Conservation (phyloP, 768 basidiomycete species). For the Hortiboletus campestris region DNA sequence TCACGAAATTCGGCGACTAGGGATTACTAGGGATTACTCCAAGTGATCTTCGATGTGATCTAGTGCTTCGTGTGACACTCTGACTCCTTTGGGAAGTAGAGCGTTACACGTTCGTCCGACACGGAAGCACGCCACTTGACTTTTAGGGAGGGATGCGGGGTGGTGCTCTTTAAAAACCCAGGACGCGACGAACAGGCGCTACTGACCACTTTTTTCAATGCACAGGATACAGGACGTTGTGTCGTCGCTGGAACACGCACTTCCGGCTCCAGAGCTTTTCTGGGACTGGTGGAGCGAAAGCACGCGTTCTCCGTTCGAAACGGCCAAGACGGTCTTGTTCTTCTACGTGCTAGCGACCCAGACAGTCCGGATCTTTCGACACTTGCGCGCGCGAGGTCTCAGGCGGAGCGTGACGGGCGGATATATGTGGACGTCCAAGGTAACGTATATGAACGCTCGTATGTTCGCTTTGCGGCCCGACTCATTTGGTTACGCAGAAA, state of each 20-base stretch:
- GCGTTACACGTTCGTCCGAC: too few relatives aligned
- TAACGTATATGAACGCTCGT: background rate
- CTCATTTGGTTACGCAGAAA: constrained; percentile 27
- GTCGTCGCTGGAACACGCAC: constrained; percentile 7
- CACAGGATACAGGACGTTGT: constrained; percentile 3
- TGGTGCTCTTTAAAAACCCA: background rate
- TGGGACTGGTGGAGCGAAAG: constrained; percentile 14
- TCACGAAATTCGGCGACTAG: too few relatives aligned
- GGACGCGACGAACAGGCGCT: background rate
- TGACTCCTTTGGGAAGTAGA: too few relatives aligned
- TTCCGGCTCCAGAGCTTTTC: constrained; percentile 3
- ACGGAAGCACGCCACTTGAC: background rate
- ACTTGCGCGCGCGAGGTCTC: constrained; percentile 39
- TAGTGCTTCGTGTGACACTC: too few relatives aligned
- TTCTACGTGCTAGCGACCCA: constrained; percentile 33
- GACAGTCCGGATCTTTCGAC: constrained; percentile 27
- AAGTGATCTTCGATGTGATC: too few relatives aligned
- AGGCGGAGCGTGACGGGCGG: constrained; percentile 23
- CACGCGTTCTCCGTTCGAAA: constrained; percentile 24
- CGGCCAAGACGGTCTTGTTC: constrained; percentile 35
- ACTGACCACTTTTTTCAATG: background rate
- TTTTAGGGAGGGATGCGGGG: background rate
- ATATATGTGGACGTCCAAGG: constrained; percentile 30
- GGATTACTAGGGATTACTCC: too few relatives aligned
- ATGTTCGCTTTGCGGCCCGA: too few relatives aligned